Evolutionary conservation across 2,329 filamentous ascomycete genomes (phyloP).

Genomic region (Hymenoscyphus fructigenus): DNA sequence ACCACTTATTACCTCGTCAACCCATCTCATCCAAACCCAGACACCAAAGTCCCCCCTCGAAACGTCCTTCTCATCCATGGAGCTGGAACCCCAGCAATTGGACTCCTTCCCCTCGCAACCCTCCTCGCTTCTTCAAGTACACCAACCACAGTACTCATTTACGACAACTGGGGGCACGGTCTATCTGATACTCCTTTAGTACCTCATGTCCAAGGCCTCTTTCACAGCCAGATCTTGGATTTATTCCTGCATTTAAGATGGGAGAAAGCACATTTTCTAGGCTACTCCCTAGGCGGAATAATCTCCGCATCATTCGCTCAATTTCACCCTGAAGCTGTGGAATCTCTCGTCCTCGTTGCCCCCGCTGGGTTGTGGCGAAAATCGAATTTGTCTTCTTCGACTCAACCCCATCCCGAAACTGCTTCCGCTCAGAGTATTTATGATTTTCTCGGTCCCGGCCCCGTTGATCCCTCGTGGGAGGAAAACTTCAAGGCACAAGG

Average conservation of each 20-base stretch:
- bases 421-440: neutral
- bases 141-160: neutral
- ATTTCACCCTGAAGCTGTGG: neutral
- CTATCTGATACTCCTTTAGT: neutral
- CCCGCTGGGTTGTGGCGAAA: neutral
- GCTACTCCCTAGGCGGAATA: slow-evolving; percentile 50
- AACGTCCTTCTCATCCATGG: neutral
- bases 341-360: neutral
- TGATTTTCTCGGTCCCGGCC: neutral
- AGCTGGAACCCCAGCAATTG: neutral
- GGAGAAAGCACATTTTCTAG: slow-evolving; percentile 45
- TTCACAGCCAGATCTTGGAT: neutral
- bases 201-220: neutral
- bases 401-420: neutral
- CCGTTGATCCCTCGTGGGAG: neutral
- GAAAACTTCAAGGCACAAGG: neutral
- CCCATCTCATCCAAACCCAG: slow-evolving; percentile 7
- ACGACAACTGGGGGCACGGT: neutral
- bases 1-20: slow-evolving; percentile 21
- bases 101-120: neutral
- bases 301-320: slow-evolving; percentile 42
- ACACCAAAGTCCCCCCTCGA: slow-evolving; percentile 25
- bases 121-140: neutral
- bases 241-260: slow-evolving; percentile 42
- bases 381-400: neutral